phyloP scores from a whole-genome alignment of 202 grass and related monocot species.

The Hordeum pubiflorum region DNA sequence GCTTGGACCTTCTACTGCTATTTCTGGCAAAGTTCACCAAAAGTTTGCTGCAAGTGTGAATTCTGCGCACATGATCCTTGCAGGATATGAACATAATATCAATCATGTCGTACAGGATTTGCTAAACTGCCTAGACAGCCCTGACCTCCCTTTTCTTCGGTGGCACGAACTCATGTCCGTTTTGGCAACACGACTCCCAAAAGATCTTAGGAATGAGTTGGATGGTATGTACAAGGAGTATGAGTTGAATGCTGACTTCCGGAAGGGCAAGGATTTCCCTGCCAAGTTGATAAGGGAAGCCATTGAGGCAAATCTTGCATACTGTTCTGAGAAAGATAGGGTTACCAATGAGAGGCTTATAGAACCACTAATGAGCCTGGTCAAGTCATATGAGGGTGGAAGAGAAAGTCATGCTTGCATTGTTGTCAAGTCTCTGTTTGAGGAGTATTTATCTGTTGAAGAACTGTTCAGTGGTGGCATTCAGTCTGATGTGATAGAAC shows the following conservation, averaged over 20 bases:
- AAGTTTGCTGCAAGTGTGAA: constrained; percentile 70
- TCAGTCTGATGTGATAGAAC: constrained; percentile 99
- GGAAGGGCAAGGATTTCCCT: constrained; percentile 79
- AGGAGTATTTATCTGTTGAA: constrained; percentile 92
- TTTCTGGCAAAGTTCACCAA: constrained; percentile 95
- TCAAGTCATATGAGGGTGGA: constrained; percentile 97
- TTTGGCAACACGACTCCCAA: constrained; percentile 86
- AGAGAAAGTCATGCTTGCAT: constrained; percentile 93
- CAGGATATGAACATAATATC: constrained; percentile 95
- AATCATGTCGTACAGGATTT: constrained; percentile 76
- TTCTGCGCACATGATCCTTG: constrained; percentile 90
- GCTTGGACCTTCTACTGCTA: constrained; percentile 67
- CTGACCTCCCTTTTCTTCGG: constrained; percentile 95
- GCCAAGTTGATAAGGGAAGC: constrained; percentile 77
- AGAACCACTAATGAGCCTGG: constrained; percentile 78
- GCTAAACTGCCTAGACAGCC: constrained; percentile 88
- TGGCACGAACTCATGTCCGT: constrained; percentile 99
- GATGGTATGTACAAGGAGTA: constrained; percentile 88
- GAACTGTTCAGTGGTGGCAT: constrained; percentile 83
- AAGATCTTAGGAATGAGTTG: constrained; percentile 90
- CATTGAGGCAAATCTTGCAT: constrained; percentile 80
- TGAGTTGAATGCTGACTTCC: constrained; percentile 52
- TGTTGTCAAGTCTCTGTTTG: constrained; percentile 87
- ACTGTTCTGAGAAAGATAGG: constrained; percentile 80
- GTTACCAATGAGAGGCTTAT: constrained; percentile 80